A percentile compares a stretch with the other conserved stretches of the same genome.
These are phyloP conservation scores for Stachybotrys elegans DNA, from an alignment of 2,329 filamentous ascomycete species.

Conservation along the genomic window DNA sequence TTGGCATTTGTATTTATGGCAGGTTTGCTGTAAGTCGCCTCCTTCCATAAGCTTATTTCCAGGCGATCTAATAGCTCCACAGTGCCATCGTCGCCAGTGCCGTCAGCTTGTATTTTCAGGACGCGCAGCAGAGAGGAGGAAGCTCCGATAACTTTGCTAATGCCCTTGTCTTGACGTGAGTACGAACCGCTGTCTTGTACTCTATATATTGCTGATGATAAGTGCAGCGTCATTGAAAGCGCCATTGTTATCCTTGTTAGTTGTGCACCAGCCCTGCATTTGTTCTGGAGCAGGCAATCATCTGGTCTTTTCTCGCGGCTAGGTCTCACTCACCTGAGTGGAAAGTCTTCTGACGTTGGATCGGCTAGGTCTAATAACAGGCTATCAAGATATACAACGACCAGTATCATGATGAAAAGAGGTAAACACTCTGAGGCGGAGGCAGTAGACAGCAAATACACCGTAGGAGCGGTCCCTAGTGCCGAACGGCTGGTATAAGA, in stretches of 20 bases:
- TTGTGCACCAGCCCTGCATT: background rate
- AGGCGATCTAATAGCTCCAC: background rate
- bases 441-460: too few relatives aligned
- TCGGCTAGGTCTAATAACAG: background rate
- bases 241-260: constrained; percentile 1
- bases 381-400: too few relatives aligned
- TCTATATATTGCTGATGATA: background rate
- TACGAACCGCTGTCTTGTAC: background rate
- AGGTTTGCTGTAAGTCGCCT: background rate
- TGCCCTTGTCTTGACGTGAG: background rate
- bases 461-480: too few relatives aligned
- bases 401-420: too few relatives aligned
- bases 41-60: background rate
- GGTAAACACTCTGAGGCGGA: too few relatives aligned
- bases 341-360: background rate
- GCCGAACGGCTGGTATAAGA: too few relatives aligned
- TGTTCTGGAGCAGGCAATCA: background rate
- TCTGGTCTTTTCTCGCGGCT: background rate
- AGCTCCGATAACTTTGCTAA: constrained; percentile 1
- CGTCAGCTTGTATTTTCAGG: background rate
- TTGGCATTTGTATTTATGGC: background rate
- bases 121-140: background rate
- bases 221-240: background rate
- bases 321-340: background rate
- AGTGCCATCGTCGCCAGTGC: background rate